Evolutionary conservation across 1,284 basidiomycete species (phyloP), one percentile per base, ranked within the genome.

Genomic region (Pascua sp.): DNA sequence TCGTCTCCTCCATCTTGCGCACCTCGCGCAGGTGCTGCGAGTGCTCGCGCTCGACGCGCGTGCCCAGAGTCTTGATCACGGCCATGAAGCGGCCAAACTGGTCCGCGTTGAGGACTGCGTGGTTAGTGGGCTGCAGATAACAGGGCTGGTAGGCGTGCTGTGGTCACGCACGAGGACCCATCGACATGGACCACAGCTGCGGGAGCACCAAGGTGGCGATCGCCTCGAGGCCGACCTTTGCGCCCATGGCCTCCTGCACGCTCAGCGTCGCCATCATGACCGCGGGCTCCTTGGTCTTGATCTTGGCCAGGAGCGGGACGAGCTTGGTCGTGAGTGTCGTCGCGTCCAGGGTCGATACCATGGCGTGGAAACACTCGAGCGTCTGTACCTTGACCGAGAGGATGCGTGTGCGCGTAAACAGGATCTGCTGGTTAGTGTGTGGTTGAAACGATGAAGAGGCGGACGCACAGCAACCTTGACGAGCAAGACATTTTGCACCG

Each of bases 181-280:
- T 94, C 1, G 89, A 92, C 91, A 97, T 95, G 1, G 87, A 82
- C 93, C 93, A 97, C 10, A 97, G 79, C 67, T 97, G 94, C 12
- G 93, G 93, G 15, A 98, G 80, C 13, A 97, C 91, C 40, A 94
- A 82, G 0, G 90, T 95, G 0, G 95, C 95, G 15, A 97, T 89
- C 5, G 93, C 91, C 77, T 97, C 93, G 47, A 92, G 83, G 65
- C 97, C 93, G 5, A 98, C 88, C 74, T 98, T 98, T 66, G 86
- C 83, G 2, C 93, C 91, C 91, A 98, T 96, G 4, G 90, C 90
- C 76, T 97, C 94, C 77, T 98, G 93, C 0, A 99, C 93, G 10
- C 85, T 86, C 44, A 98, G 79, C 0, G 93, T 96, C 1, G 92
- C 91, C 84, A 94, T 89, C 88, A 90, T 95, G 7, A 96, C 91